Base-by-base conservation (phyloP, 306 rosid genomes). In the Pachyrhizus erosus region DNA sequence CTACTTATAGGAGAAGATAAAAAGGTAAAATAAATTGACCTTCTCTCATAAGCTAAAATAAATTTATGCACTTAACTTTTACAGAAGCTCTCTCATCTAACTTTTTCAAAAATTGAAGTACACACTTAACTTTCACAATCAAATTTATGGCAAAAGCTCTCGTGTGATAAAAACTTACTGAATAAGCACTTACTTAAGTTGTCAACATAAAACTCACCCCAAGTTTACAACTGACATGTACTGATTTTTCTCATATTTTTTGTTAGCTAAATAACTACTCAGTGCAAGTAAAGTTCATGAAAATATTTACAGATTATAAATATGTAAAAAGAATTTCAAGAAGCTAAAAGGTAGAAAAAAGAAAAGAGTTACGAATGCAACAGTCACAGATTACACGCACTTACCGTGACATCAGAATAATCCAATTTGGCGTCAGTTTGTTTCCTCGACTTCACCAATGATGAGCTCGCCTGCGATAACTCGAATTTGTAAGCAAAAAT, bases 341-440 rank as follows among this genome's bases (percentile, higher is more conserved):
- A 64, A 18, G 5, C 12, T 0, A 29, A 1, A 11, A 21, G 7
- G 12, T n/a, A 12, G 13, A 2, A 9, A 2, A 33, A 3, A 14
- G 12, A 2, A n/a, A 60, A 60, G 17, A 39, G 46, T 14, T 3
- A 9, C 18, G 39, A 51, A 33, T 21, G 39, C 73, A 51, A 15
- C 3, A 37, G 37, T 20, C 60, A 15, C 8, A 29, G 26, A 34
- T 66, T 15, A 12, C 66, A 66, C 39, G 69, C 73, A 72, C 78
- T 58, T 79, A 89, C 98, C 87, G 92, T 87, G 86, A 96, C 95
- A 77, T 90, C 93, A 52, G 99, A 96, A 78, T 91, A 96, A 70
- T 96, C 98, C 92, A 96, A 92, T 88, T 93, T 96, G 33, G 88
- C 77, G 87, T 86, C 94, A 57, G 79, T 49, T 9, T 86, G 77